Percentiles rank a stretch among this genome's conserved stretches.
phyloP scores from a whole-genome alignment of 2,329 filamentous ascomycete genomes.

The Colletotrichum orchidophilum region DNA sequence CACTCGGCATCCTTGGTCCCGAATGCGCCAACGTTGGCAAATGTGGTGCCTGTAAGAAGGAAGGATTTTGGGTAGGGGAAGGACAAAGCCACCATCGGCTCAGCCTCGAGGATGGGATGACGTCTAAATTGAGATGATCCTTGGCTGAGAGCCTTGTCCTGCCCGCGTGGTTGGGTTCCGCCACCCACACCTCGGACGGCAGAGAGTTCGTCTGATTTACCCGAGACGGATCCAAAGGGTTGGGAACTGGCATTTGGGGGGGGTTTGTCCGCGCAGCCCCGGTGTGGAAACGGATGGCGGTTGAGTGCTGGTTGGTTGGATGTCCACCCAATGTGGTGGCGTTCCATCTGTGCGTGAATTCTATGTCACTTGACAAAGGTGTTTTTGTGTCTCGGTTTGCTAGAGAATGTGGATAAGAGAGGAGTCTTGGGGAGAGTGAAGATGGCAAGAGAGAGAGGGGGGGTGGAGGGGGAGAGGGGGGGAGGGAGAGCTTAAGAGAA shows the following conservation, averaged over 20 bases:
- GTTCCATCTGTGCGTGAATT: background rate
- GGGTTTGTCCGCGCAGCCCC: too few relatives aligned
- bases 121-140: conserved; percentile 6
- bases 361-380: background rate
- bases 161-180: conserved; percentile 1
- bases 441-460: background rate
- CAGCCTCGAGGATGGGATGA: conserved; percentile 15
- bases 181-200: background rate
- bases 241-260: conserved; percentile 1
- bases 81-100: background rate
- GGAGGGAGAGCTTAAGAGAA: background rate
- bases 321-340: background rate
- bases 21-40: background rate
- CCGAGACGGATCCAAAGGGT: conserved; percentile 5
- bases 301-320: background rate
- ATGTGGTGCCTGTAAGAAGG: background rate
- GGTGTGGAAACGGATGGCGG: background rate
- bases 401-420: background rate
- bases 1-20: background rate
- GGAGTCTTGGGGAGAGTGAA: background rate
- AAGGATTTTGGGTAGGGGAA: background rate
- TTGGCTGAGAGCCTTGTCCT: conserved; percentile 1
- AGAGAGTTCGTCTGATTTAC: conserved; percentile 12
- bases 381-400: background rate
- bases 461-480: too few relatives aligned